A percentile compares a stretch with the other conserved stretches of the same genome.
Evolutionary conservation across 2,329 filamentous ascomycete genomes (phyloP).

Genomic region (Hymenotorrendiella dingleyae): DNA sequence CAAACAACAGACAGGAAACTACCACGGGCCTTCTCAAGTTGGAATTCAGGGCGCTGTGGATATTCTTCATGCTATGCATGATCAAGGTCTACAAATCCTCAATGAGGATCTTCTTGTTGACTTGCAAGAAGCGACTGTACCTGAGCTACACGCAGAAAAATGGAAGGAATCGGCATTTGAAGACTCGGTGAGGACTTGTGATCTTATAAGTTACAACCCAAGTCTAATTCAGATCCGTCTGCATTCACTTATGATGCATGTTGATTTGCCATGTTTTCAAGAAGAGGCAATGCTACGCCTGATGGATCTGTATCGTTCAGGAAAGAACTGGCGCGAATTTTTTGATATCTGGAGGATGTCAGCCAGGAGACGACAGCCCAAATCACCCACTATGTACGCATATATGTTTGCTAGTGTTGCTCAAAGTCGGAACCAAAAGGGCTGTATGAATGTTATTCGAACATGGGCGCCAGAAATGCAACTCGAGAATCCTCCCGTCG

Average conservation of each 20-base stretch:
- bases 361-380: slow-evolving; percentile 41
- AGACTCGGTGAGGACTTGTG: slow-evolving; percentile 17
- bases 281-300: slow-evolving; percentile 36
- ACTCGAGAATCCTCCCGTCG: slow-evolving; percentile 46
- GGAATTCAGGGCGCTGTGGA: slow-evolving; percentile 32
- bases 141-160: not conserved
- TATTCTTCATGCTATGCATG: slow-evolving; percentile 37
- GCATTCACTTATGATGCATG: slow-evolving; percentile 39
- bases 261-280: slow-evolving; percentile 38
- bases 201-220: slow-evolving; percentile 17
- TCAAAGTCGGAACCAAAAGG: slow-evolving; percentile 35
- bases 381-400: slow-evolving; percentile 49
- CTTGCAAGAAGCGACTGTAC: slow-evolving; percentile 20
- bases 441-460: slow-evolving; percentile 44
- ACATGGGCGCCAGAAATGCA: slow-evolving; percentile 55
- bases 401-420: slow-evolving; percentile 46
- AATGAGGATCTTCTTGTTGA: slow-evolving; percentile 28
- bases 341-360: slow-evolving; percentile 56
- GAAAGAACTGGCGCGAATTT: slow-evolving; percentile 48
- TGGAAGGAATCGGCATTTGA: slow-evolving; percentile 27
- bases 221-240: slow-evolving; percentile 27
- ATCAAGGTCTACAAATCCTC: slow-evolving; percentile 36
- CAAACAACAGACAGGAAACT: slow-evolving; percentile 22
- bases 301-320: slow-evolving; percentile 41
- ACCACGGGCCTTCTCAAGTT: slow-evolving; percentile 2